Evolutionary conservation across 106 monocot genomes (phyloP).

Genomic region (Acanthochlamys bracteata): DNA sequence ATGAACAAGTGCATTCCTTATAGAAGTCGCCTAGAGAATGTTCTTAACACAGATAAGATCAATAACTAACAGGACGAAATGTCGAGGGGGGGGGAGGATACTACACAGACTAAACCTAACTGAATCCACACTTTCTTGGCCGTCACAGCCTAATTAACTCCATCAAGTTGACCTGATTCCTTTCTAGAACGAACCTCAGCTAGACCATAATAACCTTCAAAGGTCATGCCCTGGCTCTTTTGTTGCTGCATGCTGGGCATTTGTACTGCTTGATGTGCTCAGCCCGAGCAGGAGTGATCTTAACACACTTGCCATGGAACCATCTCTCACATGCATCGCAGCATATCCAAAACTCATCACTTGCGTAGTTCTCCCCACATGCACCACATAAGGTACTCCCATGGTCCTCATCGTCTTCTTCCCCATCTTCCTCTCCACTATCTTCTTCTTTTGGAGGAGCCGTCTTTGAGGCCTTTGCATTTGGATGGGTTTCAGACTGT

Average conservation of each 20-base stretch:
- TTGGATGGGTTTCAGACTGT: conserved; percentile 18
- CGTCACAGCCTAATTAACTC: not conserved
- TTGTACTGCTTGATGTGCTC: conserved; percentile 85
- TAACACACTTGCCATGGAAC: conserved; percentile 66
- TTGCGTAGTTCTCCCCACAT: conserved; percentile 47
- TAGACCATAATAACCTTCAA: not conserved
- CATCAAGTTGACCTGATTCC: not conserved
- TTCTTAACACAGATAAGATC: not conserved
- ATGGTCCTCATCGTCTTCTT: conserved; percentile 53
- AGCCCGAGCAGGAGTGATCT: conserved; percentile 55
- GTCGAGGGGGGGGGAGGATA: not conserved
- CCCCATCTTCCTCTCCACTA: conserved; percentile 33
- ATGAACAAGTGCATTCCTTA: not conserved
- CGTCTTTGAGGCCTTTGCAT: conserved; percentile 22
- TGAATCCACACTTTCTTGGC: not conserved
- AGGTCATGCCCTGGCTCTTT: conserved; percentile 28
- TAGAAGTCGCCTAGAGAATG: not conserved
- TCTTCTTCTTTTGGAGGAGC: conserved; percentile 27
- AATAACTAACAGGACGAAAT: not conserved
- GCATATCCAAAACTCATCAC: conserved; percentile 68
- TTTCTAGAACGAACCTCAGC: not conserved
- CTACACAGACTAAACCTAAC: not conserved
- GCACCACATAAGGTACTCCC: conserved; percentile 51
- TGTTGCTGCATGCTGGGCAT: conserved; percentile 67
- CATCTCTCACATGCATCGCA: conserved; percentile 56